These are phyloP conservation scores for Tricholoma furcatifolium DNA, from an alignment of 768 basidiomycete genomes.

Conservation along the genomic window DNA sequence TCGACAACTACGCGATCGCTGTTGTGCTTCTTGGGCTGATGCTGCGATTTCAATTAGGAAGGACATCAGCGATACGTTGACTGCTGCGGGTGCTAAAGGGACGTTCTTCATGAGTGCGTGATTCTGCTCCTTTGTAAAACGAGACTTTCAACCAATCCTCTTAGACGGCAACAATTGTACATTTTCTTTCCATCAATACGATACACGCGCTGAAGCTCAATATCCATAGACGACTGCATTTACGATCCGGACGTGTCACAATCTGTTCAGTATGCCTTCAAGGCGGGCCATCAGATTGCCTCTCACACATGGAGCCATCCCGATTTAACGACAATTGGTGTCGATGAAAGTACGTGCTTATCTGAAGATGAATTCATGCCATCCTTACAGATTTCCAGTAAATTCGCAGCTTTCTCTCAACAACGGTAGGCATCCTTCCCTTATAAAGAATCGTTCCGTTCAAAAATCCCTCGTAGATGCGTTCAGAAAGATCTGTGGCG, in stretches of 20 bases:
- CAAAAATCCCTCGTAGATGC: conserved; percentile 27
- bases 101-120: conserved; percentile 36
- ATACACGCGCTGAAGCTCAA: not conserved
- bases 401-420: conserved; percentile 29
- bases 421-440: conserved; percentile 24
- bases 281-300: conserved; percentile 42
- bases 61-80: conserved; percentile 27
- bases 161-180: conserved; percentile 18
- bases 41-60: conserved; percentile 19
- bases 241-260: conserved; percentile 28
- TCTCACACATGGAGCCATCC: conserved; percentile 50
- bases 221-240: conserved; percentile 36
- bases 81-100: conserved; percentile 22
- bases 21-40: not conserved
- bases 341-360: conserved; percentile 1
- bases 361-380: not conserved
- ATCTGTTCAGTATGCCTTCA: conserved; percentile 33
- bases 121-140: not conserved
- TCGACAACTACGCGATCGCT: not conserved
- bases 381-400: conserved; percentile 19
- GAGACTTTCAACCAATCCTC: not conserved
- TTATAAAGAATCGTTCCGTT: not conserved
- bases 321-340: conserved; percentile 30
- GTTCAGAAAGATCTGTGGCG: conserved; percentile 34
- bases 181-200: not conserved